Evolutionary conservation across 1,284 basidiomycete species (phyloP).

Genomic region (Mycena citricolor): DNA sequence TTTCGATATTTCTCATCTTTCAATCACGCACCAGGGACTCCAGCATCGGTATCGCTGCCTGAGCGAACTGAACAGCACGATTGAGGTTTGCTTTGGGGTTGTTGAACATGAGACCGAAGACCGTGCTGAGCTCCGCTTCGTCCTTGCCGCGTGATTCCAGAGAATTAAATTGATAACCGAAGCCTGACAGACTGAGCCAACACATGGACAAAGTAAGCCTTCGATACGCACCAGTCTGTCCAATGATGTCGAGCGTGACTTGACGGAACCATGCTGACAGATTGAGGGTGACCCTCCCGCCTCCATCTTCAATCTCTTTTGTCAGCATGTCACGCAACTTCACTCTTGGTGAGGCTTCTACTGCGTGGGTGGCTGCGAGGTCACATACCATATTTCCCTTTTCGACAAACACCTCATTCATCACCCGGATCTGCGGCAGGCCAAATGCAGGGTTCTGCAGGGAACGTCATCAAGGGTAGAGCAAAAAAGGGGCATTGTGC

Average conservation of each 20-base stretch:
- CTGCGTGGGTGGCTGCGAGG: neutral
- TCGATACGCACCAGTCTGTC: slow-evolving; percentile 12
- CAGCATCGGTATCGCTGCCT: slow-evolving; percentile 6
- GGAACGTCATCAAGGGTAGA: neutral
- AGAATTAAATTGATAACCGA: slow-evolving; percentile 15
- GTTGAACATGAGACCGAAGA: slow-evolving; percentile 6
- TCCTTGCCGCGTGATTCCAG: slow-evolving; percentile 2
- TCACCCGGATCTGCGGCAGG: neutral
- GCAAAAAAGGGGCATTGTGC: neutral
- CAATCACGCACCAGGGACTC: slow-evolving; percentile 6
- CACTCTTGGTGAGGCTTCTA: neutral
- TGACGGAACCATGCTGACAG: slow-evolving; percentile 7
- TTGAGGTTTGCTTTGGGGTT: neutral
- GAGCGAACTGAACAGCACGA: neutral
- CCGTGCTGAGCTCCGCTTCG: slow-evolving; percentile 27
- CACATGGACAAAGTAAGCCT: neutral
- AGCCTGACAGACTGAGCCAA: slow-evolving; percentile 1
- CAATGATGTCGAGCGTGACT: slow-evolving; percentile 16
- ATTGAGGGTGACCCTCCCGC: slow-evolving; percentile 24
- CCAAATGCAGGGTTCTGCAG: slow-evolving; percentile 20
- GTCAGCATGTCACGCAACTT: slow-evolving; percentile 17
- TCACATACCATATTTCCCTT: slow-evolving; percentile 41
- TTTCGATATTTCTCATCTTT: neutral
- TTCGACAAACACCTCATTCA: slow-evolving; percentile 17
- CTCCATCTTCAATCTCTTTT: neutral